These are phyloP conservation scores for Phytophthora ramorum DNA, from an alignment of 352 stramenopile species.

Conservation along the genomic window DNA sequence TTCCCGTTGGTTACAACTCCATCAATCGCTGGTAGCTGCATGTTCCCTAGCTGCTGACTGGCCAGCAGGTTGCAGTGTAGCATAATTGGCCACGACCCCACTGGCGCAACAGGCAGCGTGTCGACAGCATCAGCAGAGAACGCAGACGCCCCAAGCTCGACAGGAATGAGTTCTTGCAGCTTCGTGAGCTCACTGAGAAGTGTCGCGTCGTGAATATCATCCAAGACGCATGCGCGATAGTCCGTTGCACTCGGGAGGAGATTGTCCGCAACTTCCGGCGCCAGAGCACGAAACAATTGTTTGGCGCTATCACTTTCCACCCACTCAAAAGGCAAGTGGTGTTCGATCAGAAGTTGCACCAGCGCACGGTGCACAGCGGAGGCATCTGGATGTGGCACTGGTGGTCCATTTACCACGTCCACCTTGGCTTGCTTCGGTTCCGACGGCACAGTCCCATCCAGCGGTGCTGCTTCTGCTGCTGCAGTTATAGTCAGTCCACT, in stretches of 20 bases:
- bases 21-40: constrained; percentile 36
- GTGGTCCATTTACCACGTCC: constrained; percentile 4
- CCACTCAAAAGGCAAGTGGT: constrained; percentile 74
- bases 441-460: constrained; percentile 18
- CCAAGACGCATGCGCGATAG: constrained; percentile 50
- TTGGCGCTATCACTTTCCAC: constrained; percentile 58
- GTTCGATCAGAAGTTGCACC: constrained; percentile 69
- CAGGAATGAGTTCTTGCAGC: constrained; percentile 47
- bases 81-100: constrained; percentile 38
- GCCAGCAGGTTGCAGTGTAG: constrained; percentile 41
- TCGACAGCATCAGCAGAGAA: constrained; percentile 14
- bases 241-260: constrained; percentile 43
- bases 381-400: constrained; percentile 9
- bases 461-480: background rate
- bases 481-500: background rate
- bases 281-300: constrained; percentile 50
- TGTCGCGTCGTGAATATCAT: constrained; percentile 44
- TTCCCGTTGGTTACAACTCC: constrained; percentile 51
- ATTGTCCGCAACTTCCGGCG: constrained; percentile 18
- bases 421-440: constrained; percentile 30
- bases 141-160: constrained; percentile 13
- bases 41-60: constrained; percentile 4
- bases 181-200: constrained; percentile 43
- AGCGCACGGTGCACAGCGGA: constrained; percentile 42
- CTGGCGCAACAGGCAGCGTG: constrained; percentile 10